Base-by-base conservation (phyloP, 345 rosid genomes). In the Combretum micranthum region DNA sequence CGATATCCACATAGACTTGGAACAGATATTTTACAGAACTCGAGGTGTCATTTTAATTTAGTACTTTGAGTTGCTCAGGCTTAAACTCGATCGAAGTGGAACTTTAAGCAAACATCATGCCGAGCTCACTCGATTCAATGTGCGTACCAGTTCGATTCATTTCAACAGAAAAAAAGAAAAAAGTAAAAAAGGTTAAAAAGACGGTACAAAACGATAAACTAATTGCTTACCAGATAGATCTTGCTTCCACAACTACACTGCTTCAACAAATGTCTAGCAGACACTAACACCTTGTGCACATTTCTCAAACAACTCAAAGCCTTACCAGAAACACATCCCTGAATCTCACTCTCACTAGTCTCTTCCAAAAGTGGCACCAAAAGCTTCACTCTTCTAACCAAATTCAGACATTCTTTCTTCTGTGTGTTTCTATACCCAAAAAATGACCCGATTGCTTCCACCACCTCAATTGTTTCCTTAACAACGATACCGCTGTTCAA, bases 361-460 rank as follows among this genome's bases (percentile, higher is more conserved):
- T 80, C 89, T 53, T 80, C 85, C 45, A 83, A 44, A 42, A 80
- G 77, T 3, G 89, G 89, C 32, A 72, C 49, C 65, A 83, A 61
- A 15, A 83, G 86, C 78, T 78, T 80, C 74, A 83, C 58, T 50
- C 83, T 76, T 62, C 89, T 69, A 39, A 76, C 82, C 72, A 83
- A 63, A 59, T 72, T 74, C 72, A 76, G 56, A 59, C 89, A 72
- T 64, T 83, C 86, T 58, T 76, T 83, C 65, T 67, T 78, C 42
- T 78, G 89, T n/a, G 74, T 72, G 57, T 15, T 72, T 73, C 84
- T 49, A 49, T 65, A 83, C 23, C 72, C 75, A 32, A 47, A 42
- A 39, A 73, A 78, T 0, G 69, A 73, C 65, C 82, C 85, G 15
- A 69, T 56, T 21, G 61, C 69, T 57, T 72, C 78, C n/a, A 83